Percentiles rank a stretch among this genome's conserved stretches.
Conservation (phyloP, 202 grass and related monocot species). For the Saccharum hybrid region DNA sequence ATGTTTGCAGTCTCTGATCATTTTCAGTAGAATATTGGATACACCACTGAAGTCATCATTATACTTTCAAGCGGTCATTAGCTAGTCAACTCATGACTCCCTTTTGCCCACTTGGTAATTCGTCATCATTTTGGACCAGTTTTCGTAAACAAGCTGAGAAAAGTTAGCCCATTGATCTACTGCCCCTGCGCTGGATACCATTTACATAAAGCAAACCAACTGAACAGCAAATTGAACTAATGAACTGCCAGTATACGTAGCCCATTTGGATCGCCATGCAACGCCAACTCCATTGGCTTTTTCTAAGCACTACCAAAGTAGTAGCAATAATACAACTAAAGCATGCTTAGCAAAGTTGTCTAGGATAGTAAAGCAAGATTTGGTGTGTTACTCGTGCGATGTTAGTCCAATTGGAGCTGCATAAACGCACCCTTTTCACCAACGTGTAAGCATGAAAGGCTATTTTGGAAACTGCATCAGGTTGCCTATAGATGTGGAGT, state of each 20-base stretch:
- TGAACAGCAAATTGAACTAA: slow-evolving; percentile 7
- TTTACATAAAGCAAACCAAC: slow-evolving; percentile 49
- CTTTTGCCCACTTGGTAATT: not conserved
- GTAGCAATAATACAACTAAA: slow-evolving; percentile 31
- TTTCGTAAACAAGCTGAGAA: slow-evolving; percentile 25
- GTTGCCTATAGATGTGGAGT: slow-evolving; percentile 32
- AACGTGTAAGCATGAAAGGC: slow-evolving; percentile 46
- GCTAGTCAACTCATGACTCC: not conserved
- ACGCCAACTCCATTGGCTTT: not conserved
- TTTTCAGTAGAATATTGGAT: not conserved
- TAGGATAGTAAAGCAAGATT: slow-evolving; percentile 17
- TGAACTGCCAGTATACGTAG: not conserved
- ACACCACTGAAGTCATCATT: not conserved
- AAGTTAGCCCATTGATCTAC: slow-evolving; percentile 17
- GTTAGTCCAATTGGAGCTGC: slow-evolving; percentile 23
- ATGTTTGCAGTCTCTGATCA: not conserved
- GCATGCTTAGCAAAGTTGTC: not conserved
- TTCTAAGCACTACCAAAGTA: slow-evolving; percentile 23
- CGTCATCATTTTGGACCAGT: slow-evolving; percentile 10
- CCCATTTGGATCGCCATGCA: slow-evolving; percentile 2
- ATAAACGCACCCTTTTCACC: slow-evolving; percentile 19
- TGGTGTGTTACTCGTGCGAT: slow-evolving; percentile 28
- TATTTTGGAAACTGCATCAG: slow-evolving; percentile 9
- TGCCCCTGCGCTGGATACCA: slow-evolving; percentile 55
- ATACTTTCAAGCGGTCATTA: not conserved